These are phyloP conservation scores for Cryptosporidium sp. DNA, from an alignment of 169 alveolate genomes.

Conservation along the genomic window DNA sequence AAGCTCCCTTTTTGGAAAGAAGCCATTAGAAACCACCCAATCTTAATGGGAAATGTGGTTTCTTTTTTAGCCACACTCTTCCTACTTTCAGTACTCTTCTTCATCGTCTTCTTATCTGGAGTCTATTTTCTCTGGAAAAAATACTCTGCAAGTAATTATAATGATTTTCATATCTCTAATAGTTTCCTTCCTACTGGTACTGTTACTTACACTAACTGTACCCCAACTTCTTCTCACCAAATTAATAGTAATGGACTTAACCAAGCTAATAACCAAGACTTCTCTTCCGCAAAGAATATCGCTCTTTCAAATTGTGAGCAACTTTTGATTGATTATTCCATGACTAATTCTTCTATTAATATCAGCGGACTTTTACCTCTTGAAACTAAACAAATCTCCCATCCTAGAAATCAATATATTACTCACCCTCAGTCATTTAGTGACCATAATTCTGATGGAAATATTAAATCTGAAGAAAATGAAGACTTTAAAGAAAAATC, in stretches of 20 bases:
- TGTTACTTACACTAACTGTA: constrained; percentile 32
- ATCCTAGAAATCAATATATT: constrained; percentile 35
- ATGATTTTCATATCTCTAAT: constrained; percentile 23
- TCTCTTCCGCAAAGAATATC: not conserved
- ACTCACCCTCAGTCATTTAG: not conserved
- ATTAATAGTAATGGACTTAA: constrained; percentile 5
- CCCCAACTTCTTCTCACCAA: constrained; percentile 27
- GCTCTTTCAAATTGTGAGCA: not conserved
- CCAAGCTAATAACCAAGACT: not conserved
- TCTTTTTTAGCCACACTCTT: constrained; percentile 3
- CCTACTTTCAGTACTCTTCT: not conserved
- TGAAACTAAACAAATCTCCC: constrained; percentile 33
- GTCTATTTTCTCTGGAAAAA: constrained; percentile 42
- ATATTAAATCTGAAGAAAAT: constrained; percentile 1
- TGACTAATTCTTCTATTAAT: not conserved
- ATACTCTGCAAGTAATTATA: constrained; percentile 1
- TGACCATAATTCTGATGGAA: not conserved
- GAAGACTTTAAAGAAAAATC: not conserved
- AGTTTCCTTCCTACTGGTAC: constrained; percentile 61
- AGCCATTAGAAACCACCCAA: constrained; percentile 42
- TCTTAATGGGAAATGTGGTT: constrained; percentile 36
- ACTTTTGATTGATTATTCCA: constrained; percentile 16
- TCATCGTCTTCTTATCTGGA: constrained; percentile 18
- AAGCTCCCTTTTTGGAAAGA: constrained; percentile 54
- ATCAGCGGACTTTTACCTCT: constrained; percentile 41